Base-by-base conservation (phyloP, 148 eudicot species). In the Rhododendron simsii region DNA sequence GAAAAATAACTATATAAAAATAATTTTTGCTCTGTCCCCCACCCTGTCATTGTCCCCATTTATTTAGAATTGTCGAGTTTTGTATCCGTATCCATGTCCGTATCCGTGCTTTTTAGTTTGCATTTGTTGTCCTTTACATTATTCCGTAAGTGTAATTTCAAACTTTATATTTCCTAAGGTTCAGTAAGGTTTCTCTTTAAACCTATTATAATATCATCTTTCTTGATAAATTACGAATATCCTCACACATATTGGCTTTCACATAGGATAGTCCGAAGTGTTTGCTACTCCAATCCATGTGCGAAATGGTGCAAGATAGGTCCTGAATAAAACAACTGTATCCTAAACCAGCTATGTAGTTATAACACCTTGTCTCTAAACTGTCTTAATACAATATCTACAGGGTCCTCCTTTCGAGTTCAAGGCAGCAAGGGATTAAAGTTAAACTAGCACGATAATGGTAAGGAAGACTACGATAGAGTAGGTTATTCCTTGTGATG, bases 281-380 rank as follows among this genome's bases (percentile, higher is more conserved):
- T 48, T 45, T 12, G 53, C 81, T 45, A n/a, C 57, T 47, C 39
- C 14, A 45, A 47, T n/a, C 55, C 81, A 78, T 78, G 81, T 45
- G 81, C 16, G 7, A 74, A 23, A n/a, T 78, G 81, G 81, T 78
- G 50, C 26, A 78, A 45, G 81, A 78, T 45, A 78, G 55, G 81
- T 78, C 28, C 6, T 45, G 33, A 76, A 39, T 76, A 33, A 16
- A 39, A 76, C 7, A 5, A 37, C 47, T 18, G 23, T 20, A 18
- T 15, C 79, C 48, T 13, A 74, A 15, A 30, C 23, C 48, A 37
- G 79, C 10, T 35, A 18, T 7, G 47, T 20, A 76, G n/a, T 76
- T 76, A 75, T 35, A 37, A 75, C 26, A 75, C 47, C 79, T 75
- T 37, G 45, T 15, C n/a, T 18, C 79, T 30, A 74, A 71, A 11